Percentiles rank a stretch among this genome's conserved stretches.
phyloP scores from a whole-genome alignment of 2,329 filamentous ascomycete genomes.

The Penicillium sp. region DNA sequence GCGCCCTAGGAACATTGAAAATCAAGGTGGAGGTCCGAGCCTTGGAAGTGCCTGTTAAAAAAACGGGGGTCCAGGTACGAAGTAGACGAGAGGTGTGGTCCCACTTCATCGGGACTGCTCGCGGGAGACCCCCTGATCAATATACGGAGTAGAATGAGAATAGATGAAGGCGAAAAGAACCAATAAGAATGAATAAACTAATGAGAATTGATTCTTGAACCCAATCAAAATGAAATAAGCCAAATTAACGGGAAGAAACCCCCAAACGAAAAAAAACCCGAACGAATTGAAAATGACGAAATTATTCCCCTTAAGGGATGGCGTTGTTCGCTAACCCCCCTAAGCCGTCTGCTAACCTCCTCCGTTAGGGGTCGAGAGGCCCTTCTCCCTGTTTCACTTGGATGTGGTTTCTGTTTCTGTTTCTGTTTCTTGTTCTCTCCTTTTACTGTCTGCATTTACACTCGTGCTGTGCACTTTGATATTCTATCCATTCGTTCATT shows the following conservation, averaged over 20 bases:
- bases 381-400: slow-evolving; percentile 10
- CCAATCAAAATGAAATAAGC: slow-evolving; percentile 4
- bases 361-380: slow-evolving; percentile 8
- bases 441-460: background rate
- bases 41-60: background rate
- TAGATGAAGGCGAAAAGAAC: background rate
- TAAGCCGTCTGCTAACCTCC: slow-evolving; percentile 4
- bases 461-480: slow-evolving; percentile 26
- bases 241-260: background rate
- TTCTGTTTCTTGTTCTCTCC: background rate
- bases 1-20: background rate
- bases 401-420: background rate
- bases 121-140: background rate
- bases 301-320: slow-evolving; percentile 13
- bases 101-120: background rate
- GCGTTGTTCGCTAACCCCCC: slow-evolving; percentile 4
- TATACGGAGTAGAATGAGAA: background rate
- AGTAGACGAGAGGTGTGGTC: background rate
- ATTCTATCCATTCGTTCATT: slow-evolving; percentile 6
- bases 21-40: no score
- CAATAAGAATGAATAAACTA: background rate
- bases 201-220: background rate
- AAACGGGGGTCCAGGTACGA: background rate
- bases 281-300: slow-evolving; percentile 8
- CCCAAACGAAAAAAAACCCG: background rate